These are phyloP conservation scores for Pseudogymnoascus sp. DNA, from an alignment of 2,329 filamentous ascomycete species.

Conservation along the genomic window DNA sequence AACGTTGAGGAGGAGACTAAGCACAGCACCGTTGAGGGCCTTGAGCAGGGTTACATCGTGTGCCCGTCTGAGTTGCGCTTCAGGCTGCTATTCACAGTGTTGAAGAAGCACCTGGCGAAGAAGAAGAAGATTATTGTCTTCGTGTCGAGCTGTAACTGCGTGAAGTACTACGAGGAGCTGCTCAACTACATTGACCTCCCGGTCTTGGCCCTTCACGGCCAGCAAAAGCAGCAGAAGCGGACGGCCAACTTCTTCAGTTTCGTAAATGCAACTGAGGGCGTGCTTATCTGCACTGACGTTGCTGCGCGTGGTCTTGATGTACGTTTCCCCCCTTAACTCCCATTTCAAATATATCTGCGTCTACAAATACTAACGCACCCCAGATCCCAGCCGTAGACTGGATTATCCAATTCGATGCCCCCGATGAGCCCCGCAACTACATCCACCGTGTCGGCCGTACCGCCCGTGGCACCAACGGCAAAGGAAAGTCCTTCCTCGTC, in stretches of 20 bases:
- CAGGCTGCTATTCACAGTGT: constrained; percentile 84
- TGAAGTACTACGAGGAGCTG: constrained; percentile 92
- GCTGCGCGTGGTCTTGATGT: constrained; percentile 88
- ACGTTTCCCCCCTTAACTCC: constrained; percentile 26
- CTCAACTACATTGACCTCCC: constrained; percentile 96
- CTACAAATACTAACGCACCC: constrained; percentile 15
- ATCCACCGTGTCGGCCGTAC: constrained; percentile 96
- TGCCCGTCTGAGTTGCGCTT: constrained; percentile 93
- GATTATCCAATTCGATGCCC: constrained; percentile 93
- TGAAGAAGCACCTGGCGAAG: constrained; percentile 73
- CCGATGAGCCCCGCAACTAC: constrained; percentile 83
- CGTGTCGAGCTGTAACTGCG: constrained; percentile 83
- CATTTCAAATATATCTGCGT: not conserved
- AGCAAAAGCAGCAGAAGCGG: constrained; percentile 98
- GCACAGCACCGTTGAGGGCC: constrained; percentile 81
- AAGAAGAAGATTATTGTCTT: constrained; percentile 95
- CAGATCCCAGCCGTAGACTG: constrained; percentile 89
- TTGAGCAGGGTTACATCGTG: constrained; percentile 93
- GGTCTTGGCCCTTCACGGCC: constrained; percentile 79
- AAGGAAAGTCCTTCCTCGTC: constrained; percentile 87
- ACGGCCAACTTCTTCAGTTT: constrained; percentile 99
- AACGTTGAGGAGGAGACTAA: constrained; percentile 89
- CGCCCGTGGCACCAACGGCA: constrained; percentile 72
- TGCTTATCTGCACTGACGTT: constrained; percentile 92
- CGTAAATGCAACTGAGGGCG: constrained; percentile 73